Evolutionary conservation across 805 yeast species (phyloP).

Genomic region (Peterozyma xylosa): DNA sequence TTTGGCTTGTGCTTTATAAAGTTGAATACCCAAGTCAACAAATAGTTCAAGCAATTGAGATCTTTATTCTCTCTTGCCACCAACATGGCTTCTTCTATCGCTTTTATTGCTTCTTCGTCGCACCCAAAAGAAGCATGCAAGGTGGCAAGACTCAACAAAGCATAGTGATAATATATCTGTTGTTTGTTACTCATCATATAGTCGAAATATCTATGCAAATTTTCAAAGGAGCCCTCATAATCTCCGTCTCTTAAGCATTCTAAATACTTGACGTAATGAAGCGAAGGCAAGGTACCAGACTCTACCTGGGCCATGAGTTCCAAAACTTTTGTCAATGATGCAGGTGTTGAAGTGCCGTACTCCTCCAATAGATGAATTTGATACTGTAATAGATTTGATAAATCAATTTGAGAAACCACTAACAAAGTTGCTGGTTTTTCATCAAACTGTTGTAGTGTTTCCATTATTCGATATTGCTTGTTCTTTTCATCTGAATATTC

Average conservation of each 20-base stretch:
- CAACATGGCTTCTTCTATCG: conserved; percentile 80
- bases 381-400: conserved; percentile 39
- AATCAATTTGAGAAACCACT: conserved; percentile 43
- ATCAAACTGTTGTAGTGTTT: not conserved
- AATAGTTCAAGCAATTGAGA: conserved; percentile 58
- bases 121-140: conserved; percentile 64
- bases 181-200: conserved; percentile 65
- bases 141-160: conserved; percentile 64
- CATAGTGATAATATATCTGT: conserved; percentile 66
- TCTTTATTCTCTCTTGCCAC: conserved; percentile 86
- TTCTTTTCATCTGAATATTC: conserved; percentile 13
- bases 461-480: conserved; percentile 6
- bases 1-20: conserved; percentile 65
- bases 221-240: conserved; percentile 52
- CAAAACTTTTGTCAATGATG: conserved; percentile 32
- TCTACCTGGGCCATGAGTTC: conserved; percentile 39
- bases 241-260: conserved; percentile 52
- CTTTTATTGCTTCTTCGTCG: conserved; percentile 60
- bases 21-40: conserved; percentile 67
- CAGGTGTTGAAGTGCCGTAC: conserved; percentile 43
- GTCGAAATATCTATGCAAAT: conserved; percentile 59
- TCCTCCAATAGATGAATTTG: conserved; percentile 48
- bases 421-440: conserved; percentile 10
- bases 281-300: conserved; percentile 31
- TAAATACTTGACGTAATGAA: conserved; percentile 53